A percentile compares a stretch with the other conserved stretches of the same genome.
Evolutionary conservation across 2,329 filamentous ascomycete genomes (phyloP).

Genomic region (Pyrenophora seminiperda): DNA sequence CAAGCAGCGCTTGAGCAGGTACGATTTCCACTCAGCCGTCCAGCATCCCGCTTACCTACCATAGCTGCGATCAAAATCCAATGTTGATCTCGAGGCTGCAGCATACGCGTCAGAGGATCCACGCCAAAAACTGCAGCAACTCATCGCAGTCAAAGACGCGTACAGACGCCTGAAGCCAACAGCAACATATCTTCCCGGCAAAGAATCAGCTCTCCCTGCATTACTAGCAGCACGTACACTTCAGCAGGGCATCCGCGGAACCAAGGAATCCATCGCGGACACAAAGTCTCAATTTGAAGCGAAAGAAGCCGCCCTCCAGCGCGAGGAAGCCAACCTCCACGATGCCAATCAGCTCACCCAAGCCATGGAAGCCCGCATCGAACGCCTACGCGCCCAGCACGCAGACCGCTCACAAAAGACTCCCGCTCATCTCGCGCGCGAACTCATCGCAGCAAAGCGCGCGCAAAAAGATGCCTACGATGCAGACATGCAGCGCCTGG

Average conservation of each 20-base stretch:
- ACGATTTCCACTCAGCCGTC: background rate
- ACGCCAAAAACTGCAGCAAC: slow-evolving; percentile 50
- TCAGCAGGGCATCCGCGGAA: slow-evolving; percentile 67
- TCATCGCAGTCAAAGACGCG: slow-evolving; percentile 63
- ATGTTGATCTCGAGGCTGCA: slow-evolving; percentile 26
- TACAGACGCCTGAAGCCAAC: slow-evolving; percentile 67
- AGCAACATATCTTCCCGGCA: slow-evolving; percentile 68
- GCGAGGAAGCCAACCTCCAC: slow-evolving; percentile 53
- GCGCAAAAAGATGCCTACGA: slow-evolving; percentile 66
- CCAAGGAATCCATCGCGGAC: slow-evolving; percentile 61
- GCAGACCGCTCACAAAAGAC: slow-evolving; percentile 63
- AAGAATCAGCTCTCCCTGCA: slow-evolving; percentile 71
- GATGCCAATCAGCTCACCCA: slow-evolving; percentile 55
- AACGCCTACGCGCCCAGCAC: slow-evolving; percentile 62
- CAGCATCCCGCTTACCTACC: slow-evolving; percentile 24
- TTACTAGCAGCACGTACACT: slow-evolving; percentile 73
- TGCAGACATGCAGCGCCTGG: slow-evolving; percentile 63
- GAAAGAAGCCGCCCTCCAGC: slow-evolving; percentile 49
- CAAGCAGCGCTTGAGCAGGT: slow-evolving; percentile 56
- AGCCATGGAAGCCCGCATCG: slow-evolving; percentile 63
- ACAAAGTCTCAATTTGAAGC: slow-evolving; percentile 49
- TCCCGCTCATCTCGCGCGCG: slow-evolving; percentile 65
- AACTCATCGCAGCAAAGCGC: slow-evolving; percentile 66
- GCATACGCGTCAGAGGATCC: slow-evolving; percentile 44
- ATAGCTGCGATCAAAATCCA: slow-evolving; percentile 52